These are phyloP conservation scores for Ploettnerulaceae sp. DNA, from an alignment of 2,329 filamentous ascomycete genomes.

Conservation along the genomic window DNA sequence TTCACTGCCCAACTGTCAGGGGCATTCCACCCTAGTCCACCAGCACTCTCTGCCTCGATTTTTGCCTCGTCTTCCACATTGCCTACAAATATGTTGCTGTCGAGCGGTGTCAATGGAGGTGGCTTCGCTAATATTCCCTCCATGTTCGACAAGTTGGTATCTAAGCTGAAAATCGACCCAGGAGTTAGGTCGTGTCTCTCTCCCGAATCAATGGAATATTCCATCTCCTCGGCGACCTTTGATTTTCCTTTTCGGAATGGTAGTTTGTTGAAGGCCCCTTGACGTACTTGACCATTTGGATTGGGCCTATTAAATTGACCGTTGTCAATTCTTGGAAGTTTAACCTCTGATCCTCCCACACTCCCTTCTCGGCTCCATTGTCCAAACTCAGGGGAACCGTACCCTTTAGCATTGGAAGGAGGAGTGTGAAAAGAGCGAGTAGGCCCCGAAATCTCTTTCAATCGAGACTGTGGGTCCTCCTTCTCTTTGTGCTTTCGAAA, in stretches of 20 bases:
- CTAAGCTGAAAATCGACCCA: slow-evolving; percentile 65
- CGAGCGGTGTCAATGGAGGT: slow-evolving; percentile 66
- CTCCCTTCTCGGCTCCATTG: slow-evolving; percentile 32
- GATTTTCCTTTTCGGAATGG: slow-evolving; percentile 55
- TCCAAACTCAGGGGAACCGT: slow-evolving; percentile 27
- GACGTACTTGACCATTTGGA: slow-evolving; percentile 16
- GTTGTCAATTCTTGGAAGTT: slow-evolving; percentile 22
- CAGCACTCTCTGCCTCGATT: slow-evolving; percentile 26
- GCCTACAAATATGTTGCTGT: slow-evolving; percentile 45
- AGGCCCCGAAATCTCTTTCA: slow-evolving; percentile 48
- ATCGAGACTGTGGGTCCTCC: slow-evolving; percentile 44
- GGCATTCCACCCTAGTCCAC: slow-evolving; percentile 71
- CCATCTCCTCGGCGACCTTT: slow-evolving; percentile 47
- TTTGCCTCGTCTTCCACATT: slow-evolving; percentile 41
- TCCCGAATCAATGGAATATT: slow-evolving; percentile 42
- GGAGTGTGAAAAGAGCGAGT: slow-evolving; percentile 46
- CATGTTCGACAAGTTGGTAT: slow-evolving; percentile 87
- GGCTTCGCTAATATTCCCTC: slow-evolving; percentile 78
- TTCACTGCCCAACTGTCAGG: slow-evolving; percentile 96
- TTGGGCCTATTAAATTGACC: slow-evolving; percentile 16
- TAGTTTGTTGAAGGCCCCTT: slow-evolving; percentile 45
- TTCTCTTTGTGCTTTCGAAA: slow-evolving; percentile 45
- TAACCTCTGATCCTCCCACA: slow-evolving; percentile 28
- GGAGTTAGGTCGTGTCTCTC: slow-evolving; percentile 29
- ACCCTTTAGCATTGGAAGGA: slow-evolving; percentile 20